Evolutionary conservation across 768 basidiomycete genomes (phyloP), one percentile per base, ranked within the genome.

Genomic region (Chlorophyllum brunneum): DNA sequence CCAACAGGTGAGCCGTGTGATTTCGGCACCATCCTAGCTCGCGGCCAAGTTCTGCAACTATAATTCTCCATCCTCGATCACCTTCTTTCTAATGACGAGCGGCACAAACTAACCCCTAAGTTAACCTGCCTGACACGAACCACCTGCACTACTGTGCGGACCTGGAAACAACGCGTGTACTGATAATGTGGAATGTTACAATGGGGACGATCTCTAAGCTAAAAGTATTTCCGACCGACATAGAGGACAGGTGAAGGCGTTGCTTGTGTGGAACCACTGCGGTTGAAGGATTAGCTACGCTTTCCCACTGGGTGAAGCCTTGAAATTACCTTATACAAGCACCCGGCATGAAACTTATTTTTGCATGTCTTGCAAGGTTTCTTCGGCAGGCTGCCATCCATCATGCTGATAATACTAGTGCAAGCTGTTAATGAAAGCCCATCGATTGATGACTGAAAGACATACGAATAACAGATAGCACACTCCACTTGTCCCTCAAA

Each of bases 401-500:
- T 86, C 38, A 92, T 82, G 59, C 86, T 92, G 62, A 98, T 93
- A 57, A 98, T 91, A 3, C 92, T 95, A 67, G 7, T 38, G 33
- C 1, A 36, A 36, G 11, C 16, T 10, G 16, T 3, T 36, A 4
- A n/a, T 16, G 15, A 11, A n/a, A n/a, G 9, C 7, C 13, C 34
- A 36, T 16, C 5, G 48, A 36, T 24, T 15, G 36, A 44, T 31
- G 55, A 52, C 43, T 11, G 8, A 23, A 0, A 36, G 7, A 65
- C 87, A 63, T 60, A 93, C 87, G 90, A 92, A 66, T 95, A 95
- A 62, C 93, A 95, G 54, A 99, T 98, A 1, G 95, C 92, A 67
- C 97, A 99, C 60, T 95, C 93, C 2, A 90, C 89, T 65, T 94
- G 88, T 5, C 95, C 95, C 57, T 95, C 92, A 62, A 98, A 99